Percentiles rank a stretch among this genome's conserved stretches.
Conservation (phyloP, 352 stramenopile genomes). For the Globisporangium uncinulatum region DNA sequence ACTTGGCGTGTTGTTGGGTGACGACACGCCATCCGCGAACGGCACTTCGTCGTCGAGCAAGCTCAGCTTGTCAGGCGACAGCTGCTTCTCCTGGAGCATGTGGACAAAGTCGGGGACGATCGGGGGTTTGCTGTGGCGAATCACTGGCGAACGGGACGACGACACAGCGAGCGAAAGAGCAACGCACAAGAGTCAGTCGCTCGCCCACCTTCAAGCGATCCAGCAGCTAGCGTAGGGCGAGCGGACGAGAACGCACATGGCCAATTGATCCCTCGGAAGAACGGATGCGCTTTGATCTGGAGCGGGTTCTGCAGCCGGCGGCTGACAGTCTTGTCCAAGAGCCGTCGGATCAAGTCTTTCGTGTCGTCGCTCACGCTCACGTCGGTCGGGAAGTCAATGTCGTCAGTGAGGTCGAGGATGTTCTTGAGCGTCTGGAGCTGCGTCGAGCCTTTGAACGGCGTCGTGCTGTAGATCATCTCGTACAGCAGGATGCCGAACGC, state of each 20-base stretch:
- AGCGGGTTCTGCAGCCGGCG: constrained; percentile 86
- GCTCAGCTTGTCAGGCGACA: constrained; percentile 17
- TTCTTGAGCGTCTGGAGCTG: constrained; percentile 44
- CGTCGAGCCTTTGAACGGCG: constrained; percentile 40
- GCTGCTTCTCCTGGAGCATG: constrained; percentile 22
- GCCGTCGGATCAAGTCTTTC: constrained; percentile 65
- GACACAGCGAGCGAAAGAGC: background rate
- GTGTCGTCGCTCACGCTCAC: constrained; percentile 48
- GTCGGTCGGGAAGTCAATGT: constrained; percentile 50
- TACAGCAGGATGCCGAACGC: constrained; percentile 59
- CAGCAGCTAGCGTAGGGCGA: background rate
- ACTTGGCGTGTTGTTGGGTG: constrained; percentile 14
- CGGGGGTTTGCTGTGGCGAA: constrained; percentile 39
- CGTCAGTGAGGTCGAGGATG: constrained; percentile 35
- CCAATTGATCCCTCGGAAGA: constrained; percentile 88
- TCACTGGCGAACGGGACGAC: constrained; percentile 16
- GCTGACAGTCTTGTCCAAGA: constrained; percentile 25
- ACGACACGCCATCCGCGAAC: constrained; percentile 19
- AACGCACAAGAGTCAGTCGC: background rate
- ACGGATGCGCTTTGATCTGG: constrained; percentile 91
- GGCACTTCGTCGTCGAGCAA: constrained; percentile 39
- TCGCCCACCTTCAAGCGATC: background rate
- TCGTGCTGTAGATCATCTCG: constrained; percentile 51
- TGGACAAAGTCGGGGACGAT: constrained; percentile 36
- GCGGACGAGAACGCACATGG: constrained; percentile 39